Evolutionary conservation across 2,329 filamentous ascomycete genomes (phyloP).

Genomic region (Colletotrichum acutatum): DNA sequence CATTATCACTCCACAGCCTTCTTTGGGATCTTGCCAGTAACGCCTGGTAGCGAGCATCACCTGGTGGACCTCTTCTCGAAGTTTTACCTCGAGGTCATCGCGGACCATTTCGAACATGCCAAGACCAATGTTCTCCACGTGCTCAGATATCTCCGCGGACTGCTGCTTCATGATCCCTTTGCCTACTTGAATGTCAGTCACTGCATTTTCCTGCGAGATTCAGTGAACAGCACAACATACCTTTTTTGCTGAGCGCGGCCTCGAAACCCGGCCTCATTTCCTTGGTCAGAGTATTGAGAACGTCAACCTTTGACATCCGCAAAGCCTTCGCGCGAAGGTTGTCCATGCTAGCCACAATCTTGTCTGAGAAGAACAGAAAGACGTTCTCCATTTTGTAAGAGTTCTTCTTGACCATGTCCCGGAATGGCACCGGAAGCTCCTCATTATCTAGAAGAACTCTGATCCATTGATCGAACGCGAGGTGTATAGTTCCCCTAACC

Average conservation of each 20-base stretch:
- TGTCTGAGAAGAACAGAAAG: not conserved
- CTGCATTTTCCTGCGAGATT: too few relatives aligned
- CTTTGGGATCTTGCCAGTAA: not conserved
- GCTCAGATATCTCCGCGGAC: not conserved
- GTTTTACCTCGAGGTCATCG: not conserved
- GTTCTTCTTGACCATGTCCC: not conserved
- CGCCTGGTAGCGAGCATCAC: not conserved
- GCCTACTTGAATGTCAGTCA: not conserved
- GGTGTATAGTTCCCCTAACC: not conserved
- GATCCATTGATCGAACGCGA: not conserved
- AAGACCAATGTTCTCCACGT: not conserved
- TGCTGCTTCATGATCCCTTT: conserved; percentile 10
- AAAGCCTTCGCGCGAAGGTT: not conserved
- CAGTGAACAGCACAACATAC: not conserved
- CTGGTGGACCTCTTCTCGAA: not conserved
- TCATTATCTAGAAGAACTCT: not conserved
- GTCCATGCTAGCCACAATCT: not conserved
- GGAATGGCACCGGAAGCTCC: not conserved
- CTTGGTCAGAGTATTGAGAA: not conserved
- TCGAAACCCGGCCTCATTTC: conserved; percentile 10
- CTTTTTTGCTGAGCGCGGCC: not conserved
- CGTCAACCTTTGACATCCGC: not conserved
- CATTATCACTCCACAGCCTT: not conserved
- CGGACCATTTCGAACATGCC: not conserved
- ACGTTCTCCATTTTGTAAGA: not conserved